These are phyloP conservation scores for Pestalotiopsis fici DNA, from an alignment of 2,329 filamentous ascomycete species.

Conservation along the genomic window DNA sequence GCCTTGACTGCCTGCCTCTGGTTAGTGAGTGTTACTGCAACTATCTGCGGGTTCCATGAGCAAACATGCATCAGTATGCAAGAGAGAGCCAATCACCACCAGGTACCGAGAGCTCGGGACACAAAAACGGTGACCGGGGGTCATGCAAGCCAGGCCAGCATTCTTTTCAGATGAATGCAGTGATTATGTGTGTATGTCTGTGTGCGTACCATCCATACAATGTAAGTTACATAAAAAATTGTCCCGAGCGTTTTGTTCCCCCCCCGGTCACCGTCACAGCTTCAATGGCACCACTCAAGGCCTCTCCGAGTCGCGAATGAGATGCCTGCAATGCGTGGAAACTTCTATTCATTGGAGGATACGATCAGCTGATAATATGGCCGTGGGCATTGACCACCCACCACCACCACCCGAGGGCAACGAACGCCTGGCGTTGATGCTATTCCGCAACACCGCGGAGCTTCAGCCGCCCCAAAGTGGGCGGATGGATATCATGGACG, in stretches of 20 bases:
- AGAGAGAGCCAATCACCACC: neutral
- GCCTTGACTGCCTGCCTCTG: neutral
- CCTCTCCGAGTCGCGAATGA: neutral
- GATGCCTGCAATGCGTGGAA: neutral
- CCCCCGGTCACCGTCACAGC: neutral
- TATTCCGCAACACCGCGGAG: neutral
- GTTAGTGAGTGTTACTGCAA: neutral
- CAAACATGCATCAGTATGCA: neutral
- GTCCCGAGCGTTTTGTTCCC: neutral
- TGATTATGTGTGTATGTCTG: neutral
- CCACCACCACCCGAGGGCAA: neutral
- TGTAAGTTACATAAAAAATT: neutral
- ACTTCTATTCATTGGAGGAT: neutral
- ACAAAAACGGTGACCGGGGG: neutral
- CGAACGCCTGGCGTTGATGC: neutral
- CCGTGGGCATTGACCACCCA: neutral
- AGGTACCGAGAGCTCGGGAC: slow-evolving; percentile 8
- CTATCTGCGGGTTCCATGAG: neutral
- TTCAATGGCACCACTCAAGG: slow-evolving; percentile 1
- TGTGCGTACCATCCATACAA: neutral
- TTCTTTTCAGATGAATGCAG: neutral
- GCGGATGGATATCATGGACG: neutral
- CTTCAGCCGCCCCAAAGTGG: neutral
- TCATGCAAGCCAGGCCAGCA: too few species aligned
- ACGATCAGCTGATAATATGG: slow-evolving; percentile 2